A percentile compares a stretch with the other conserved stretches of the same genome.
phyloP scores from a whole-genome alignment of 257 asterid genomes.

The Nicotiana attenuata region DNA sequence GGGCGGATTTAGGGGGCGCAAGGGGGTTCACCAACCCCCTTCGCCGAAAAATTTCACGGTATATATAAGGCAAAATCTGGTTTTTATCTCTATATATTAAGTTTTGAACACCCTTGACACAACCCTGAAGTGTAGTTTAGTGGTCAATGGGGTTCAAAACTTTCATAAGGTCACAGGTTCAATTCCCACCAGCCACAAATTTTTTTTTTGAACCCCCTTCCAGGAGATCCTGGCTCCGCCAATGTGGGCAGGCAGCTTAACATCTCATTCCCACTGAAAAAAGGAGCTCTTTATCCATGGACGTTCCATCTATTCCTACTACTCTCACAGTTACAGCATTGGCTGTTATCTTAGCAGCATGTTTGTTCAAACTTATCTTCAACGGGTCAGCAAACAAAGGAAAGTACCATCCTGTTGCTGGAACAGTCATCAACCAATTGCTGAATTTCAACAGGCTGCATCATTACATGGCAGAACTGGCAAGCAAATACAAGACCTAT shows the following conservation, averaged over 20 bases:
- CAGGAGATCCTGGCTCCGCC: no score
- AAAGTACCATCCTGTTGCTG: constrained; percentile 57
- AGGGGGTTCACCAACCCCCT: no score
- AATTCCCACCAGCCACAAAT: no score
- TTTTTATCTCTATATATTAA: no score
- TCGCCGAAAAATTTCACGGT: no score
- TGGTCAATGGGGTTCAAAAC: no score
- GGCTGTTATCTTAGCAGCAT: constrained; percentile 16
- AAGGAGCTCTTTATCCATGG: neutral
- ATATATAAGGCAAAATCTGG: no score
- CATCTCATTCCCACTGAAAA: neutral
- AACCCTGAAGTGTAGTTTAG: no score
- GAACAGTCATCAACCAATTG: constrained; percentile 52
- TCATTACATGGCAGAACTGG: constrained; percentile 61
- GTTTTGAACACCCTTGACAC: no score
- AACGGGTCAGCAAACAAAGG: constrained; percentile 12
- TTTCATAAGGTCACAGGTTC: no score
- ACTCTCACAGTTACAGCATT: constrained; percentile 14
- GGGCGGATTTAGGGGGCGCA: no score
- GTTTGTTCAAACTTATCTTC: constrained; percentile 7
- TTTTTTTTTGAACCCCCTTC: no score
- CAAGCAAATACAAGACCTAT: constrained; percentile 44
- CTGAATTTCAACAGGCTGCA: constrained; percentile 50
- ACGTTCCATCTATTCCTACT: neutral
- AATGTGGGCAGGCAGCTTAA: neutral